Evolutionary conservation across 805 yeast genomes (phyloP).

Genomic region (Yamadazyma ubonensis): DNA sequence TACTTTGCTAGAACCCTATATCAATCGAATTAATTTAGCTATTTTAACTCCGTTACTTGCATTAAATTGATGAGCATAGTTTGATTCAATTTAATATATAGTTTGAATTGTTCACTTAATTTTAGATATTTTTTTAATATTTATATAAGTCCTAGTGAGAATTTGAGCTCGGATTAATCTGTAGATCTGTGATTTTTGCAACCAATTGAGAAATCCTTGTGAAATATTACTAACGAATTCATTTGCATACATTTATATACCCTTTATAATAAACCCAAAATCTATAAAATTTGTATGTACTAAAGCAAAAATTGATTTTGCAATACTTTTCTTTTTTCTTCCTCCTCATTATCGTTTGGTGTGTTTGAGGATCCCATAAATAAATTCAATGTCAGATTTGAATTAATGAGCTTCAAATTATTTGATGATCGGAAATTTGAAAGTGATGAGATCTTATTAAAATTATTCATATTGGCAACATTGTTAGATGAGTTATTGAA

Average conservation of each 20-base stretch:
- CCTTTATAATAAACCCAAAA: not conserved
- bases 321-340: slow-evolving; percentile 11
- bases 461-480: slow-evolving; percentile 11
- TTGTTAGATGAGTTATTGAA: slow-evolving; percentile 16
- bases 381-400: slow-evolving; percentile 16
- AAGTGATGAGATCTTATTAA: slow-evolving; percentile 12
- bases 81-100: no score
- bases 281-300: not conserved
- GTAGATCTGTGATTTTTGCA: slow-evolving; percentile 1
- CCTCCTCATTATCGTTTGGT: slow-evolving; percentile 11
- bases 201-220: not conserved
- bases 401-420: slow-evolving; percentile 11
- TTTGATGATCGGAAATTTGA: slow-evolving; percentile 15
- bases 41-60: no score
- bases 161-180: no score
- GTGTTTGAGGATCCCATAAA: slow-evolving; percentile 8
- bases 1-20: no score
- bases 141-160: no score
- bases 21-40: no score
- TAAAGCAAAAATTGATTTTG: slow-evolving; percentile 14
- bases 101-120: no score
- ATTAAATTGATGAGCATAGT: no score
- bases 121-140: no score
- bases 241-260: not conserved
- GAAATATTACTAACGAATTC: not conserved